Conservation (phyloP, 2,329 filamentous ascomycete genomes). For the Ophiostoma populinum region DNA sequence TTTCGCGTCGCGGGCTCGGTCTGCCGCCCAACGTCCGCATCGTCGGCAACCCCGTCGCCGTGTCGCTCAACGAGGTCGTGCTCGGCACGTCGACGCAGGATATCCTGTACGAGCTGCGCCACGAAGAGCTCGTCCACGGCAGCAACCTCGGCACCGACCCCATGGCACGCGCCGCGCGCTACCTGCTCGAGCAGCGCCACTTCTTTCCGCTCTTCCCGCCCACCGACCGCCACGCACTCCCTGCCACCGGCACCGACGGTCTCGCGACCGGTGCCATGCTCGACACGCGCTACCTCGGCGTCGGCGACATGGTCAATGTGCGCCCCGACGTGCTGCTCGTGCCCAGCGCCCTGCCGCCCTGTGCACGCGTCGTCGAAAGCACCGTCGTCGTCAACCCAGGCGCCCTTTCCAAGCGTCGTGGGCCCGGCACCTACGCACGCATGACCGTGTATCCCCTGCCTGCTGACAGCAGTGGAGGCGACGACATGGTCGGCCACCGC, state of each 20-base stretch:
- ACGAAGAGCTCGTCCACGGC: constrained; percentile 50
- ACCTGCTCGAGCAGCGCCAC: constrained; percentile 77
- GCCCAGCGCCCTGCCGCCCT: constrained; percentile 69
- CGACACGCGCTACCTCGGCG: constrained; percentile 68
- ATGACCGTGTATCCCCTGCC: constrained; percentile 55
- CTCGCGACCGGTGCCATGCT: constrained; percentile 58
- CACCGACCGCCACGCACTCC: constrained; percentile 46
- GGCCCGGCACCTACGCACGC: constrained; percentile 69
- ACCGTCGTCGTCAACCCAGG: constrained; percentile 87
- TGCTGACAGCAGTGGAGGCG: constrained; percentile 36
- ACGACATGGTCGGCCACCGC: constrained; percentile 48
- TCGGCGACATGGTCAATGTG: constrained; percentile 81
- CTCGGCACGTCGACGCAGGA: constrained; percentile 74
- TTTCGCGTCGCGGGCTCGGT: constrained; percentile 54
- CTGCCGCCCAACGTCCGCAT: constrained; percentile 61
- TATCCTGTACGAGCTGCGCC: constrained; percentile 62
- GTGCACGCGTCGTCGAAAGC: constrained; percentile 81
- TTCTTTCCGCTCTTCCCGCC: constrained; percentile 85
- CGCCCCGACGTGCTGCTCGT: constrained; percentile 70
- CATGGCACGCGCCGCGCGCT: constrained; percentile 53
- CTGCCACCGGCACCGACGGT: constrained; percentile 44
- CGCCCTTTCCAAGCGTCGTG: constrained; percentile 65
- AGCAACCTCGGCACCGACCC: constrained; percentile 36
- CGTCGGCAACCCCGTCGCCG: constrained; percentile 78
- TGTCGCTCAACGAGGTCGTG: constrained; percentile 75